Percentiles rank a stretch among this genome's conserved stretches.
These are phyloP conservation scores for Aspergillus bertholletiae DNA, from an alignment of 495 filamentous ascomycete species.

Conservation along the genomic window DNA sequence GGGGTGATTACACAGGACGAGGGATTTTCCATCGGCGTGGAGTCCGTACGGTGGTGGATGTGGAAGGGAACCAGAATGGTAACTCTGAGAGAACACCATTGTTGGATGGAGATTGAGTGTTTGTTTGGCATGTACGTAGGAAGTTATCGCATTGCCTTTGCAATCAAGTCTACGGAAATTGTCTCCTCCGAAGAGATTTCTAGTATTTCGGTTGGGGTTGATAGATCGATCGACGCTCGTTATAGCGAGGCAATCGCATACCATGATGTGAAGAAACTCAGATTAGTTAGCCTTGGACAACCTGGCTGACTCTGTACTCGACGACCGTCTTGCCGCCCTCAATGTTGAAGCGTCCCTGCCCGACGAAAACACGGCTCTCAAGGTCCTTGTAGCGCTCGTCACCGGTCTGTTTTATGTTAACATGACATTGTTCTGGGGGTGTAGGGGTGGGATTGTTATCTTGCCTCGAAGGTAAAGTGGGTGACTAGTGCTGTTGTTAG, in stretches of 20 bases:
- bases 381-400: conserved; percentile 46
- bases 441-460: neutral
- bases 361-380: conserved; percentile 52
- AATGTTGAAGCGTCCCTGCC: conserved; percentile 49
- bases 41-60: neutral
- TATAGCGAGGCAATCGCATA: neutral
- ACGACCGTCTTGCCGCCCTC: conserved; percentile 53
- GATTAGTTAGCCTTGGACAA: conserved; percentile 20
- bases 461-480: conserved; percentile 48
- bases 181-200: too few relatives aligned
- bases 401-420: conserved; percentile 31
- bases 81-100: conserved; percentile 28
- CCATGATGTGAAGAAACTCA: neutral
- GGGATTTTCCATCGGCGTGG: conserved; percentile 7
- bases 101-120: conserved; percentile 8
- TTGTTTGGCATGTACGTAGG: neutral
- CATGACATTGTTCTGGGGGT: neutral
- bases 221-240: too few relatives aligned
- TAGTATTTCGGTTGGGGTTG: too few relatives aligned
- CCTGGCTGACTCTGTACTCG: conserved; percentile 59
- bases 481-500: conserved; percentile 35
- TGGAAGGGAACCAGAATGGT: conserved; percentile 14
- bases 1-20: conserved; percentile 8
- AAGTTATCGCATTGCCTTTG: neutral
- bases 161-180: neutral